Percentiles rank a stretch among this genome's conserved stretches.
Evolutionary conservation across 2,329 filamentous ascomycete genomes (phyloP).

Genomic region (Teratosphaeriaceae sp.): DNA sequence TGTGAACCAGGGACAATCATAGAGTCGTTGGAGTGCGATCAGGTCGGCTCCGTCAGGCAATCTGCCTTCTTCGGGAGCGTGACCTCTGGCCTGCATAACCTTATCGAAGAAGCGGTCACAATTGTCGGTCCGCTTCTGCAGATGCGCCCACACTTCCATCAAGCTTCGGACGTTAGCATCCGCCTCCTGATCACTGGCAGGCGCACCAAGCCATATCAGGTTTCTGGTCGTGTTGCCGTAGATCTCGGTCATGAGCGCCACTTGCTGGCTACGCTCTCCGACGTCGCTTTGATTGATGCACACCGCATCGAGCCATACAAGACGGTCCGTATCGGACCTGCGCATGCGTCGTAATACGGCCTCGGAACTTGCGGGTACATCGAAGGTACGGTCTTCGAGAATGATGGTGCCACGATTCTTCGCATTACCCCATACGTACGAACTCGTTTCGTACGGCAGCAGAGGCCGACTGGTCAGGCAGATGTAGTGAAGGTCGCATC

Average conservation of each 20-base stretch:
- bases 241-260: neutral
- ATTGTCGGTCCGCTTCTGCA: neutral
- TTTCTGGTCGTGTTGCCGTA: neutral
- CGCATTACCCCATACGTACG: slow-evolving; percentile 1
- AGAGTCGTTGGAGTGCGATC: neutral
- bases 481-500: neutral
- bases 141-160: too few species aligned
- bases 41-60: neutral
- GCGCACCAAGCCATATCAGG: neutral
- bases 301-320: neutral
- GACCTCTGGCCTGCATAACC: neutral
- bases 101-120: neutral
- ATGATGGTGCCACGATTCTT: neutral
- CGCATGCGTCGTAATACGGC: neutral
- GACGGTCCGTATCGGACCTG: neutral
- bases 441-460: neutral
- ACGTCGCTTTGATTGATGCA: slow-evolving; percentile 1
- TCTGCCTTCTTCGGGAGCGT: neutral
- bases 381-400: neutral
- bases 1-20: neutral
- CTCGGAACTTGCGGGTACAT: neutral
- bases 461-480: neutral
- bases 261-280: neutral
- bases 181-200: neutral
- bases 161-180: too few species aligned